Evolutionary conservation across 768 basidiomycete species (phyloP), one percentile per base, ranked within the genome.

Genomic region (Suillus ampliporus): DNA sequence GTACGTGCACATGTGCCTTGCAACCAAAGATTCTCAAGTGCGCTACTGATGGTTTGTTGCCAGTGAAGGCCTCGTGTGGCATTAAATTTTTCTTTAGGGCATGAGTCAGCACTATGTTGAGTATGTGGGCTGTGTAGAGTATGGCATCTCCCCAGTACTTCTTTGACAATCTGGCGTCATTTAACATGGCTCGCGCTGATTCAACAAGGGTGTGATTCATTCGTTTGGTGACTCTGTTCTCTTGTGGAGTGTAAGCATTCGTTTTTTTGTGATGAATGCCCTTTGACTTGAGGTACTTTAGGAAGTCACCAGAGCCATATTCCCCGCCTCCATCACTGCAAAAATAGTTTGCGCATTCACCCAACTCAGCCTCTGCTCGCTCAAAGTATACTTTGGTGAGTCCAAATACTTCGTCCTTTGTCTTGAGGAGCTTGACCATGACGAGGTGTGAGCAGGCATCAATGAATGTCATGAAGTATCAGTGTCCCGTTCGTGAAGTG

Each of bases 291-390:
- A 66, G 63, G 61, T 69, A 76, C 1, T 61, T 11, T 50, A 70
- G 67, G 21, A 75, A 59, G 3, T 50, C 57, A 1, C 46, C 52
- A 21, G 75, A 75, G 0, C 74, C 61, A 21, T 75, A 67, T 61
- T 78, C 76, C 43, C 64, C 71, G 4, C 74, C 74, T 37, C 66
- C 64, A 58, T 78, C 68, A 5, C 47, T 60, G 8, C 62, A 59
- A 3, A 76, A 59, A n/a, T 34, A 23, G 37, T 76, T 71, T 19
- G 72, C 37, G 0, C 23, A 3, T 13, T 60, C 14, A 1, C 71
- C 65, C 0, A 64, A 67, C 15, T 70, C 40, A 1, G 58, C 48
- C 52, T 73, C 65, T 0, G 57, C 52, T 0, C 54, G 44, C 0
- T 61, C 53, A n/a, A 72, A n/a, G 64, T 68, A 70, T 0, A 41